Evolutionary conservation across 192 early-diverging fungal genomes (phyloP).

Genomic region (Funneliformis geosporum): DNA sequence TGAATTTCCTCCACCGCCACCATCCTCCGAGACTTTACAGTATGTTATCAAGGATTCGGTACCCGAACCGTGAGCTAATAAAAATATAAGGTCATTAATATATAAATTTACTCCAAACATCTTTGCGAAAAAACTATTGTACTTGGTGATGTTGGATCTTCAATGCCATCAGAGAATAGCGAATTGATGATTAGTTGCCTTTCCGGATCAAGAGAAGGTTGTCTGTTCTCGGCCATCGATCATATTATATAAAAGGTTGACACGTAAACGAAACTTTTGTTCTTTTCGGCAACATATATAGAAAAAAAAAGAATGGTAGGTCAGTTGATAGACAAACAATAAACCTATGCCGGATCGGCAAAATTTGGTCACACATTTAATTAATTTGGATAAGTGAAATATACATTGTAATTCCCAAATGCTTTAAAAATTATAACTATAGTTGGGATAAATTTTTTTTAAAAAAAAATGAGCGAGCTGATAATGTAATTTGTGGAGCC

Average conservation of each 20-base stretch:
- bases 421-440: too few species aligned
- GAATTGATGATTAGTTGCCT: constrained; percentile 28
- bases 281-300: too few species aligned
- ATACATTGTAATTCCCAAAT: too few species aligned
- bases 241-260: not conserved
- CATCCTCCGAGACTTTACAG: constrained; percentile 58
- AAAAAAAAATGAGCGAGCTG: too few species aligned
- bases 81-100: not conserved
- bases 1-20: constrained; percentile 34
- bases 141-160: constrained; percentile 20
- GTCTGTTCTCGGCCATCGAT: constrained; percentile 26
- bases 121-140: not conserved
- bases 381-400: too few species aligned
- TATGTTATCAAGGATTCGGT: constrained; percentile 45
- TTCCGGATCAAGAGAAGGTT: constrained; percentile 8
- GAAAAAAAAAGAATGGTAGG: too few species aligned
- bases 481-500: too few species aligned
- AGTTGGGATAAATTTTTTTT: too few species aligned
- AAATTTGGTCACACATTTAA: too few species aligned
- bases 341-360: too few species aligned
- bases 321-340: too few species aligned
- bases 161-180: not conserved
- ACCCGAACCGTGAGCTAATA: not conserved
- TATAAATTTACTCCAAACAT: not conserved
- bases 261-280: too few species aligned